phyloP scores from a whole-genome alignment of 768 basidiomycete genomes.

The Phaeotremella fagi region DNA sequence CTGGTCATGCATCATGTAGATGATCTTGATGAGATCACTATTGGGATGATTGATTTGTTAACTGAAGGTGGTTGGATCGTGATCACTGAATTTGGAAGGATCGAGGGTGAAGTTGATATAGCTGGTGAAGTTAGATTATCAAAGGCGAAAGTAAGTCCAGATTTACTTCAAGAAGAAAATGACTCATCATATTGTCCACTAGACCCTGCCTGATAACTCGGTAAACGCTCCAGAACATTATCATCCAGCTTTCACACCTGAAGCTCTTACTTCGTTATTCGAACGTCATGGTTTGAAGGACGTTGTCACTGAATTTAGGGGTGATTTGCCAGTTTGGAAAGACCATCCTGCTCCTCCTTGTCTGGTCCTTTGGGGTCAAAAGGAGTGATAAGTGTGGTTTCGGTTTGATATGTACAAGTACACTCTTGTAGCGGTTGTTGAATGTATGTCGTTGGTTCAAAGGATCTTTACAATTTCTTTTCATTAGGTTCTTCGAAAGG shows the following conservation, averaged over 20 bases:
- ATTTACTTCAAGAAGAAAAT: too few relatives aligned
- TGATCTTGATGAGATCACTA: slow-evolving; percentile 15
- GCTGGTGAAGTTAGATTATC: slow-evolving; percentile 3
- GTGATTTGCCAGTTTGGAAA: slow-evolving; percentile 27
- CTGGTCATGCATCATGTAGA: slow-evolving; percentile 37
- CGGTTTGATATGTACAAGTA: too few relatives aligned
- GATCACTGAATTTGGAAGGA: slow-evolving; percentile 30
- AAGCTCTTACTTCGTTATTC: slow-evolving; percentile 13
- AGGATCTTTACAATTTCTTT: too few relatives aligned
- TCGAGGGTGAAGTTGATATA: slow-evolving; percentile 6
- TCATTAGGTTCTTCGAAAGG: too few relatives aligned
- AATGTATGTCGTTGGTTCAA: too few relatives aligned
- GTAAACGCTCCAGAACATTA: slow-evolving; percentile 23
- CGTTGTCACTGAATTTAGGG: slow-evolving; percentile 24
- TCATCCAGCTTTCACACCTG: slow-evolving; percentile 15
- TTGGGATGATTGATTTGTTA: slow-evolving; percentile 20
- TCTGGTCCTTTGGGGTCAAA: slow-evolving; percentile 21
- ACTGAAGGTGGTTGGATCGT: slow-evolving; percentile 26
- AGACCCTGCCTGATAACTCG: background rate
- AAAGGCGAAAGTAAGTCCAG: slow-evolving; percentile 5
- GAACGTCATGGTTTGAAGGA: slow-evolving; percentile 17
- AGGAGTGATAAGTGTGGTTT: too few relatives aligned
- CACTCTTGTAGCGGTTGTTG: too few relatives aligned
- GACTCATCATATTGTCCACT: too few relatives aligned
- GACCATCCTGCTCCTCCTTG: slow-evolving; percentile 13